Evolutionary conservation across 352 stramenopile genomes (phyloP), one percentile per base, ranked within the genome.

Genomic region (Phytophthora citrophthora): DNA sequence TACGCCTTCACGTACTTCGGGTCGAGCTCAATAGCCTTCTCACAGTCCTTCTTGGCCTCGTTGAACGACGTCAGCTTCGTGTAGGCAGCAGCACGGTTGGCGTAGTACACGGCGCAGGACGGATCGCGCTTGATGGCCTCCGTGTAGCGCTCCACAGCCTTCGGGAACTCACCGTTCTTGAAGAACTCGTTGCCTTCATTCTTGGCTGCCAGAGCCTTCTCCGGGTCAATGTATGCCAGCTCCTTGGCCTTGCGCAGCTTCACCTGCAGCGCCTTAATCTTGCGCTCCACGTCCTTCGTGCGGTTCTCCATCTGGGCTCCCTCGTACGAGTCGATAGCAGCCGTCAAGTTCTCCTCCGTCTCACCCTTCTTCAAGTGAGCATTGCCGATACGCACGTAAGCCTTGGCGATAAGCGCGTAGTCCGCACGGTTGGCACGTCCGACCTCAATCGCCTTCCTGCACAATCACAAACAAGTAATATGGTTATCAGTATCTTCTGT

Each of bases 1-100:
- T 98, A 99, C 11, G 97, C 97, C 84, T 99, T 99, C 39, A 99
- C 97, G 74, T 99, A 99, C 72, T 98, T 99, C 4, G 94, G 94
- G 78, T 99, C 98, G 15, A 99, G 72, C 56, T 98, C 96, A 16
- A 99, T 76, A 10, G 98, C 97, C 78, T 99, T 99, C 76, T 99
- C 96, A 62, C 97, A 98, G 64, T 96, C 89, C 63, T 89, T 87
- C 77, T 97, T 97, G 43, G 91, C 91, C 57, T 95, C 87, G 34
- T 90, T 76, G 54, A 93, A 97, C 68, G 85, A 99, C 72, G 97
- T 98, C 49, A 99, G 89, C 85, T 99, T 99, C 45, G 94, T 98
- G 59, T 99, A 95, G 16, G 98, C 97, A 4, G 97, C 97, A 27
- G 95, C 96, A 15, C 99, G 91, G 84, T 99, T 99, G 62, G 98